Conservation (phyloP, 257 asterid genomes). For the Fraxinus quadrangulata region DNA sequence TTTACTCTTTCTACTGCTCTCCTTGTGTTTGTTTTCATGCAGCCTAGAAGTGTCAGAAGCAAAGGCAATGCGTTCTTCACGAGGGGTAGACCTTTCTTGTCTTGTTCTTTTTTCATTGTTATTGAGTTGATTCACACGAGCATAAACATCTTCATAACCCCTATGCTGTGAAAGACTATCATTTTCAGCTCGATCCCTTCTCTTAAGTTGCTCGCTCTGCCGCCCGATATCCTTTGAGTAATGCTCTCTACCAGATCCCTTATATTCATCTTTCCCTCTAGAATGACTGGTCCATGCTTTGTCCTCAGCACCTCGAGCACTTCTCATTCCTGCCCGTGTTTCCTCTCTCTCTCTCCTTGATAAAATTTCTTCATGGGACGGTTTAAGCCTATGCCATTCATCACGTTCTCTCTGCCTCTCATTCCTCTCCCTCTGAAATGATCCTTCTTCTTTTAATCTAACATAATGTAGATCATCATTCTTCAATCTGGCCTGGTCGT, state of each 20-base stretch:
- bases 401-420: conserved; percentile 84
- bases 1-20: conserved; percentile 60
- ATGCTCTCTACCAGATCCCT: conserved; percentile 68
- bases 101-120: conserved; percentile 67
- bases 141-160: conserved; percentile 63
- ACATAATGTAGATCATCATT: conserved; percentile 64
- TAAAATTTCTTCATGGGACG: conserved; percentile 55
- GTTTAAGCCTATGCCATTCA: conserved; percentile 79
- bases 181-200: conserved; percentile 74
- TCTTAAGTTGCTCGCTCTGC: conserved; percentile 59
- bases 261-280: conserved; percentile 73
- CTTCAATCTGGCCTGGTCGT: conserved; percentile 57
- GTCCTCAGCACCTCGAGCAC: conserved; percentile 68
- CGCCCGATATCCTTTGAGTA: conserved; percentile 58
- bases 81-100: conserved; percentile 59
- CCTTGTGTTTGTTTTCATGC: conserved; percentile 62
- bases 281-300: conserved; percentile 64
- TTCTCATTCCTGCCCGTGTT: conserved; percentile 52
- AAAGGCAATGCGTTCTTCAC: conserved; percentile 59
- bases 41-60: conserved; percentile 58
- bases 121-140: conserved; percentile 49
- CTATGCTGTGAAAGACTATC: conserved; percentile 61
- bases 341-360: conserved; percentile 81
- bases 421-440: conserved; percentile 63
- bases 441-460: conserved; percentile 72